A percentile compares a stretch with the other conserved stretches of the same genome.
These are phyloP conservation scores for Tolypocladium nubicola DNA, from an alignment of 2,329 filamentous ascomycete genomes.

Conservation along the genomic window DNA sequence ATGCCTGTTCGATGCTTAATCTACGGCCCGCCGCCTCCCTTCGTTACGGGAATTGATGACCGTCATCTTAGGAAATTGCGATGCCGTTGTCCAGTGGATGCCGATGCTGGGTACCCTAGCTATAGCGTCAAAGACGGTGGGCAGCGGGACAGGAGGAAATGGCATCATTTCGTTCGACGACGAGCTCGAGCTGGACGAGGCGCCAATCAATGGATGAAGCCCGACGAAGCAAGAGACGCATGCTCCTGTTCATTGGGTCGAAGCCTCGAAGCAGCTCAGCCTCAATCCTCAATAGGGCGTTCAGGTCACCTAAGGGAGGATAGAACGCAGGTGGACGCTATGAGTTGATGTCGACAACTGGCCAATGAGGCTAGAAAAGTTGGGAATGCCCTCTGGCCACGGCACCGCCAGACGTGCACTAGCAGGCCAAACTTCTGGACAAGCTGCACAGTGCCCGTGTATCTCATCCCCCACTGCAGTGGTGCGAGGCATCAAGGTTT, in stretches of 20 bases:
- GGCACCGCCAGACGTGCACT: background rate
- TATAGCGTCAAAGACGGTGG: background rate
- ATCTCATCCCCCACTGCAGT: background rate
- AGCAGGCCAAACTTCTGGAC: background rate
- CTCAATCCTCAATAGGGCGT: background rate
- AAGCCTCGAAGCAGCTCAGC: background rate
- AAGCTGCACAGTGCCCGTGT: background rate
- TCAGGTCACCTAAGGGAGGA: background rate
- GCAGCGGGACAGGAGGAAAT: background rate
- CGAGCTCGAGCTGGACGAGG: background rate
- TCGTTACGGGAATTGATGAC: background rate
- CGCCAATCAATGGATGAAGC: background rate
- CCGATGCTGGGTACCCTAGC: background rate
- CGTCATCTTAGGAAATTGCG: conserved; percentile 4
- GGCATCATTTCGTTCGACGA: background rate
- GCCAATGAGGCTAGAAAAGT: background rate
- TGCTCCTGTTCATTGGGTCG: background rate
- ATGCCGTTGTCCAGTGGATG: background rate
- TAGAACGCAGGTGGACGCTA: background rate
- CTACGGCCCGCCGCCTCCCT: background rate
- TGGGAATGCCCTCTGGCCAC: background rate
- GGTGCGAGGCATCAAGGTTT: background rate
- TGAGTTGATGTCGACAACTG: background rate
- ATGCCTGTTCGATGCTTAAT: background rate
- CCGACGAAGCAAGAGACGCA: background rate